Conservation (phyloP, 805 yeast genomes). For the Sungouiozyma ichnusensis region DNA sequence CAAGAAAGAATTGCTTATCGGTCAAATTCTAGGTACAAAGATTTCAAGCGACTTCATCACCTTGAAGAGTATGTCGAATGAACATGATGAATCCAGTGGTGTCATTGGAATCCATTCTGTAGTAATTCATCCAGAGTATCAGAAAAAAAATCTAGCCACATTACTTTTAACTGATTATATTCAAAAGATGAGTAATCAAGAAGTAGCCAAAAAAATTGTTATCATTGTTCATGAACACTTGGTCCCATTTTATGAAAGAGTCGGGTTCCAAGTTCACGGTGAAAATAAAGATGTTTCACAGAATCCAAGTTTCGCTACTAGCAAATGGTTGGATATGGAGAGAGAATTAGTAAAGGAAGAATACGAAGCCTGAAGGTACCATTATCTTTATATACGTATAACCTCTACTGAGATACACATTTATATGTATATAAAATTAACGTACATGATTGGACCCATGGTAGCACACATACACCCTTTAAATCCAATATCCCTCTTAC, state of each 20-base stretch:
- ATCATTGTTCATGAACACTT: conserved; percentile 62
- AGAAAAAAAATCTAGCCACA: conserved; percentile 74
- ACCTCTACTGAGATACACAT: too few relatives aligned
- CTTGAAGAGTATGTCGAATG: conserved; percentile 20
- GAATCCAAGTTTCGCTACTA: conserved; percentile 22
- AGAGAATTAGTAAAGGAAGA: conserved; percentile 30
- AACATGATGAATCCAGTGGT: conserved; percentile 63
- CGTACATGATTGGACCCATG: not conserved
- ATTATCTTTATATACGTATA: too few relatives aligned
- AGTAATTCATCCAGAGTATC: conserved; percentile 66
- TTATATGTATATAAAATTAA: not conserved
- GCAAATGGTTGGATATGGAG: conserved; percentile 30
- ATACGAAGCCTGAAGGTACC: conserved; percentile 16
- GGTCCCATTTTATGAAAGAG: conserved; percentile 65
- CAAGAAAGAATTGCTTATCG: conserved; percentile 54
- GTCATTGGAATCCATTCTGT: conserved; percentile 75
- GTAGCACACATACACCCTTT: too few relatives aligned
- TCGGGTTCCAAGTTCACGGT: conserved; percentile 71
- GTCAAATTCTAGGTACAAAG: conserved; percentile 75
- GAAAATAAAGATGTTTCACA: conserved; percentile 28
- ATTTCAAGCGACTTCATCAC: conserved; percentile 29
- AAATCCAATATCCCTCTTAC: too few relatives aligned
- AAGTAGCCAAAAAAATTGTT: conserved; percentile 67
- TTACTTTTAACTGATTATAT: conserved; percentile 78
- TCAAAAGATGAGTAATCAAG: conserved; percentile 81